A percentile compares a stretch with the other conserved stretches of the same genome.
Evolutionary conservation across 1,139 yeast genomes (phyloP).

Genomic region (Spencermartinsiella ligniputridi): DNA sequence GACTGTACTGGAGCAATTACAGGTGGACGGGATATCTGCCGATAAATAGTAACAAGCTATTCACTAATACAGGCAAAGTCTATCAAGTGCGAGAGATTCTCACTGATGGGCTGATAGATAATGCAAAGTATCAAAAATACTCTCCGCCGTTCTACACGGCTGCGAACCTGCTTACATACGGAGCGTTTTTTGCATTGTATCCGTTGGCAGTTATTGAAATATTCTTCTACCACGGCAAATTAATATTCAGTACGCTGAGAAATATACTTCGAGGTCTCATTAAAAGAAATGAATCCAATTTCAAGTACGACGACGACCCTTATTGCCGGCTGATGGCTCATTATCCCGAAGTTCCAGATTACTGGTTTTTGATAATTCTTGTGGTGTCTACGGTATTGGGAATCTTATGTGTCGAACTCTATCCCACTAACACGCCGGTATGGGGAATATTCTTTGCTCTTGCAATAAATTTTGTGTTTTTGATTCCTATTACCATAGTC

Average conservation of each 20-base stretch:
- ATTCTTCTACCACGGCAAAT: neutral
- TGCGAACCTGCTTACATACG: slow-evolving; percentile 39
- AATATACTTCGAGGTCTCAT: neutral
- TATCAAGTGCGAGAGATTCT: slow-evolving; percentile 44
- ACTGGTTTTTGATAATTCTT: slow-evolving; percentile 48
- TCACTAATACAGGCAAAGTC: slow-evolving; percentile 44
- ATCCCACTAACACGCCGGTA: slow-evolving; percentile 41
- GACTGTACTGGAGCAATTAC: slow-evolving; percentile 48
- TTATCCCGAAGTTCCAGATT: slow-evolving; percentile 59
- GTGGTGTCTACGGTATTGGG: slow-evolving; percentile 45
- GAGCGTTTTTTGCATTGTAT: slow-evolving; percentile 31
- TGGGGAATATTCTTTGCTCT: slow-evolving; percentile 54
- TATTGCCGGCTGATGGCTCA: slow-evolving; percentile 52
- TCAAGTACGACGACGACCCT: slow-evolving; percentile 39
- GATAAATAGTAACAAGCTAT: slow-evolving; percentile 47
- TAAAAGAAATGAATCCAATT: slow-evolving; percentile 4
- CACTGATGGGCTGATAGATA: slow-evolving; percentile 33
- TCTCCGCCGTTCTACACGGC: slow-evolving; percentile 47
- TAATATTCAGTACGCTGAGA: neutral
- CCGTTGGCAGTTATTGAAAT: slow-evolving; percentile 17
- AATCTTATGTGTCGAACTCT: slow-evolving; percentile 43
- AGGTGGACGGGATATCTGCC: slow-evolving; percentile 53
- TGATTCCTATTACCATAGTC: slow-evolving; percentile 46
- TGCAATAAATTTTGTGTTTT: slow-evolving; percentile 48
- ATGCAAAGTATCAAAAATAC: slow-evolving; percentile 30